Evolutionary conservation across 163 green algal species (phyloP), one percentile per base, ranked within the genome.

Genomic region (Chlamydomonas reinhardtii): DNA sequence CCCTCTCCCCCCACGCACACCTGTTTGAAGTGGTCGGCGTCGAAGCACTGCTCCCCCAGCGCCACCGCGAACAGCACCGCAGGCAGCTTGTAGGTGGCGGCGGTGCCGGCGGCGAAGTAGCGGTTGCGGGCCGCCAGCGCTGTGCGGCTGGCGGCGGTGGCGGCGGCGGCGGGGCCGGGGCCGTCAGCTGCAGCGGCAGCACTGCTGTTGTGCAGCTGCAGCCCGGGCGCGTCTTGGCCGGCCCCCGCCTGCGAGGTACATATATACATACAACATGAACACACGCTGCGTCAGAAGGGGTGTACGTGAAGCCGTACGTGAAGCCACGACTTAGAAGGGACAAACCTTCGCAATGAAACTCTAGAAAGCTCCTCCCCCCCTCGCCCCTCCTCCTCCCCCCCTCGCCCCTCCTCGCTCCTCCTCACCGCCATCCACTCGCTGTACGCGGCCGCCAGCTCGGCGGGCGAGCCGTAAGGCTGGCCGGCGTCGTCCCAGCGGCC

Each of bases 31-130:
- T 86, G 39, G 4, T 65, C 54, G 0, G 16, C 70, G 59, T 86
- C 80, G 56, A 86, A 86, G 80, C 80, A 86, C 9, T 48, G 22
- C 80, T 79, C 54, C 27, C 80, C 80, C 69, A 79, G 80, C 22
- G 70, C 80, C 32, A 86, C 70, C 52, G 54, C 56, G 22, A 73
- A 54, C 80, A 86, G 69, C 54, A 86, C 80, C 27, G 48, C 70
- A 9, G 80, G 52, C 70, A 86, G 80, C 70, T 73, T 73, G 80
- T 74, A 86, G 34, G 39, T 35, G 34, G 12, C 34, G 56, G 34
- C 39, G 15, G 52, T 0, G 25, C 4, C 4, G 48, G 48, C 11
- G 11, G 48, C 48, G 17, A 48, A 34, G 80, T 80, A 86, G 27
- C 70, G 54, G 56, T 86, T 86, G 27, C 80, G 73, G 19, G 0